Base-by-base conservation (phyloP, 176 grass and related monocot genomes). In the Raddia guianensis region DNA sequence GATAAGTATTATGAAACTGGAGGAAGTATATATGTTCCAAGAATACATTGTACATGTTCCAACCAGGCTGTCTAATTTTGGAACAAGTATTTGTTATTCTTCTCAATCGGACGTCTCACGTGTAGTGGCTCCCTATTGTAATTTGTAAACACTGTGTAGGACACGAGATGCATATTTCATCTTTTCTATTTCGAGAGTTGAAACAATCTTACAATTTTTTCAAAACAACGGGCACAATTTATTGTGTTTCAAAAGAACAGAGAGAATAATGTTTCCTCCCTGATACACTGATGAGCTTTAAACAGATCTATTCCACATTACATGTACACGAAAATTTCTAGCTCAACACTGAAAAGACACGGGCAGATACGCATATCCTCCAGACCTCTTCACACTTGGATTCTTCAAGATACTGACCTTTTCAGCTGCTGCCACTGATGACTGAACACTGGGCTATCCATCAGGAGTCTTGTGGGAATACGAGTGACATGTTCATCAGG, bases 261-360 rank as follows among this genome's bases (percentile, higher is more conserved):
- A 73, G 75, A 78, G 54, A 62, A 71, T 27, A 54, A 80, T n/a
- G 47, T 54, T 53, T 49, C 48, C 73, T 27, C 50, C 12, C 37
- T 3, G 8, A 44, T 16, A 44, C 2, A 14, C 12, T 33, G 47
- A 48, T 18, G 71, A 65, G 57, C 40, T 16, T 19, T 62, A 68
- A 14, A 80, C 33, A 37, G 10, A 75, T 45, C 48, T 56, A 10
- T 35, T 77, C 27, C 27, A 27, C 16, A 83, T 66, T 75, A 35
- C 70, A 75, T 33, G 20, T 55, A 68, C 49, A 46, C 70, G 57
- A 63, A 75, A 20, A 37, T 59, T 79, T 80, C 48, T 48, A 84
- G 66, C 34, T 54, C 5, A 27, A 51, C 14, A 65, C 65, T 45
- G 7, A 56, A 80, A 63, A 76, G 75, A 54, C 65, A 85, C 32